Base-by-base conservation (phyloP, 2,329 filamentous ascomycete genomes). In the Neofusicoccum ribis region DNA sequence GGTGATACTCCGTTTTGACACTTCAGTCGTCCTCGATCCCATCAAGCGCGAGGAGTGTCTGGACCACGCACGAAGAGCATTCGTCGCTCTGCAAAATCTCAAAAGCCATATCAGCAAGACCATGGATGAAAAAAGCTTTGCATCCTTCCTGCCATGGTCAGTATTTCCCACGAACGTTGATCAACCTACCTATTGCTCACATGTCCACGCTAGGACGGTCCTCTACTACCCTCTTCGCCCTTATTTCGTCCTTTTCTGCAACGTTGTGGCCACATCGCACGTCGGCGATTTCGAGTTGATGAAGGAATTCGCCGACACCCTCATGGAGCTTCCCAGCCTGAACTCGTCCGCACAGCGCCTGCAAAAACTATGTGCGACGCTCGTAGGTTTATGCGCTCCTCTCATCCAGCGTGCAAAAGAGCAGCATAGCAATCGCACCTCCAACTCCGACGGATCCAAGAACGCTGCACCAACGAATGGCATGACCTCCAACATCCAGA, bases 191-290 rank as follows among this genome's bases (percentile, higher is more conserved):
- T 27, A 20, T 14, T 36, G 12, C 17, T 20, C 17, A 37, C n/a
- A 39, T 9, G 7, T 15, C 9, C 12, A 14, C 12, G 20, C 5
- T 14, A 76, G 74, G 74, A 74, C 72, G 1, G 71, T 75, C 51
- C 71, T 76, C 11, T 76, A 73, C 9, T 75, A 75, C 46, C 73
- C 74, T 5, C 67, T 76, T 2, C 72, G 70, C 37, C 74, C 74
- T 1, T 76, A 75, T 68, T 76, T 74, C 61, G 73, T 76, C 14
- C 70, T 76, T 31, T 76, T 76, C 62, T 76, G 74, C 68, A 76
- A 76, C 47, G 73, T 76, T 1, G 74, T 76, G n/a, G 74, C 73
- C 14, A 76, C 74, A 1, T 75, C 72, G 12, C 70, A 75, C 50
- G 65, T 63, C 5, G 63, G 50, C 31, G 74, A 76, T 50, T 76